phyloP scores from a whole-genome alignment of 169 alveolate genomes.

The Plasmodium cynomolgi region DNA sequence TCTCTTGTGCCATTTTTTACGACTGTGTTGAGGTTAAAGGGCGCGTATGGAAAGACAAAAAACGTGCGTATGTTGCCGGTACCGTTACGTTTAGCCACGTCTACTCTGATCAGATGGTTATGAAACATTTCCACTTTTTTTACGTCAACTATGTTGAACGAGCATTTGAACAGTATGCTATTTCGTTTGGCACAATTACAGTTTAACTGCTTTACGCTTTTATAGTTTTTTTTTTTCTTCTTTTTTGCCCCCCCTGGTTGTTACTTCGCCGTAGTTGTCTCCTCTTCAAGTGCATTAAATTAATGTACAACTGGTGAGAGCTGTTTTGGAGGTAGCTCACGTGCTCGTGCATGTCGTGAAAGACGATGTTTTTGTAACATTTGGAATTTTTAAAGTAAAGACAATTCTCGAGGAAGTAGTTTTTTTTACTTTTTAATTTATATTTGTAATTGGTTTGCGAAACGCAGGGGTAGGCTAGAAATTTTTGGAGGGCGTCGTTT shows the following conservation, averaged over 20 bases:
- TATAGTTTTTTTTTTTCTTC: slow-evolving; percentile 10
- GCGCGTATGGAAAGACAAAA: slow-evolving; percentile 18
- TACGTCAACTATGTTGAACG: neutral
- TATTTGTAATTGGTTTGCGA: slow-evolving; percentile 63
- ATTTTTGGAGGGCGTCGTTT: neutral
- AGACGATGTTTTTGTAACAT: slow-evolving; percentile 24
- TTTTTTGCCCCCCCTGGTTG: neutral
- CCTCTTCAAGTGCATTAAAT: neutral
- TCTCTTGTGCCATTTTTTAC: neutral
- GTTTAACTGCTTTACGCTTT: neutral
- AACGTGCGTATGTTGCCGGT: slow-evolving; percentile 10
- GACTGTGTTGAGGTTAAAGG: slow-evolving; percentile 24
- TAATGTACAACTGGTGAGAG: slow-evolving; percentile 20
- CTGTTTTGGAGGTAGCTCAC: slow-evolving; percentile 21
- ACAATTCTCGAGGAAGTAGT: slow-evolving; percentile 7
- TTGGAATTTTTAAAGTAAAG: slow-evolving; percentile 20
- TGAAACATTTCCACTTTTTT: slow-evolving; percentile 49
- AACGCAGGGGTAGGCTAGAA: slow-evolving; percentile 37
- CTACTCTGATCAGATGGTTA: slow-evolving; percentile 37
- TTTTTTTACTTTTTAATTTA: slow-evolving; percentile 33
- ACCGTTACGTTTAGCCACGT: neutral
- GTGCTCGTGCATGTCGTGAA: slow-evolving; percentile 31
- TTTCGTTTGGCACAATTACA: slow-evolving; percentile 6
- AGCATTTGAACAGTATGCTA: neutral
- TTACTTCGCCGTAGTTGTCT: neutral